These are phyloP conservation scores for Petunia axillaris DNA, from an alignment of 257 asterid species.

Conservation along the genomic window DNA sequence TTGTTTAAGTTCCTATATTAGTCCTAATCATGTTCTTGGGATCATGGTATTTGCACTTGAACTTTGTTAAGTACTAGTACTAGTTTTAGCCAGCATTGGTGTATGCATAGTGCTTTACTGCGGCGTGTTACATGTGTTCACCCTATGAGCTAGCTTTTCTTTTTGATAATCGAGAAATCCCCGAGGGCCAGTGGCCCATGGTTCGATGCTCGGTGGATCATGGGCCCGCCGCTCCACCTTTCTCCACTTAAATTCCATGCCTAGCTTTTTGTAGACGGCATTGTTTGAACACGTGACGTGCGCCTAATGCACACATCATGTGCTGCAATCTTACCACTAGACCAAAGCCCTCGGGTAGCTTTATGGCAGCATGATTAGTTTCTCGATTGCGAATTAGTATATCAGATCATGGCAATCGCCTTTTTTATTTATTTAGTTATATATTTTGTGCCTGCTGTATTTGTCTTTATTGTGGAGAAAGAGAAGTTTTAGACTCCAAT, in stretches of 20 bases:
- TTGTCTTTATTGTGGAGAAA: background rate
- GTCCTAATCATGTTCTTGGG: background rate
- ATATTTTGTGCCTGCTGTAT: background rate
- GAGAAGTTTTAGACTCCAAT: background rate
- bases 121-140: background rate
- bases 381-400: background rate
- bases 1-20: background rate
- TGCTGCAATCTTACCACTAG: no score
- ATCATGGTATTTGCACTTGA: background rate
- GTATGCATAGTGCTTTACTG: background rate
- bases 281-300: no score
- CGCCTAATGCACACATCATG: no score
- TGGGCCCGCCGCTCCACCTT: no score
- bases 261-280: no score
- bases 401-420: background rate
- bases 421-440: no score
- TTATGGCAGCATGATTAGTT: conserved; percentile 6
- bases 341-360: background rate
- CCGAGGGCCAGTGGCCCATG: no score
- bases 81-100: background rate
- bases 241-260: no score
- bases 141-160: no score
- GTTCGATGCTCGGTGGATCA: no score
- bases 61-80: background rate
- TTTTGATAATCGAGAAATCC: no score